phyloP scores from a whole-genome alignment of 768 basidiomycete genomes.

The Calocybe gangraenosa region DNA sequence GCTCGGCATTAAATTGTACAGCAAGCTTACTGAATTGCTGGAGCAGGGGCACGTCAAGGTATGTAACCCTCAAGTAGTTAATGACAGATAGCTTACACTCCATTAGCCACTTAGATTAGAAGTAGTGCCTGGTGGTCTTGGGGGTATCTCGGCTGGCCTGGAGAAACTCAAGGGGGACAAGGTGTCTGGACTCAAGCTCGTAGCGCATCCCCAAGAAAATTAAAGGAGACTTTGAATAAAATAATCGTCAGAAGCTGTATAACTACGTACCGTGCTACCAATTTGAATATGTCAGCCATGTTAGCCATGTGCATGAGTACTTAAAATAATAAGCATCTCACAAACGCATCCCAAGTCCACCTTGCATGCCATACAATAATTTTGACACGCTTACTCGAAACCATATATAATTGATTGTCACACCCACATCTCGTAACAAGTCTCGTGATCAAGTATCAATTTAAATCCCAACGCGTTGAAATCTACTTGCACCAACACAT shows the following conservation, averaged over 20 bases:
- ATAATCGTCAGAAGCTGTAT: too few relatives aligned
- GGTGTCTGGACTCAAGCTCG: conserved; percentile 41
- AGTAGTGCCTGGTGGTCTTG: conserved; percentile 36
- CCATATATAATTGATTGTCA: too few relatives aligned
- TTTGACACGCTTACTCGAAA: too few relatives aligned
- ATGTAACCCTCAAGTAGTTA: not conserved
- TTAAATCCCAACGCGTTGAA: not conserved
- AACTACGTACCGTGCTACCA: too few relatives aligned
- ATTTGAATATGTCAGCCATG: too few relatives aligned
- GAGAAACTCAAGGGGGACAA: conserved; percentile 28
- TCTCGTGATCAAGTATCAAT: not conserved
- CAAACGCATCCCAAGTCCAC: too few relatives aligned
- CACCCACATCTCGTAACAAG: not conserved
- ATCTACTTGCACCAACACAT: not conserved
- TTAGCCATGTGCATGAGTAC: too few relatives aligned
- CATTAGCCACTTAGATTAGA: conserved; percentile 36
- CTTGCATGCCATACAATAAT: too few relatives aligned
- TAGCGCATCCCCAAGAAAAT: conserved; percentile 34
- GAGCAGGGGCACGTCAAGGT: conserved; percentile 20
- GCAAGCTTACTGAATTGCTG: conserved; percentile 12
- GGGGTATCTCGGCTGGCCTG: conserved; percentile 32
- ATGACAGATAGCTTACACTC: not conserved
- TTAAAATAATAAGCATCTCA: too few relatives aligned
- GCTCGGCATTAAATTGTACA: conserved; percentile 13
- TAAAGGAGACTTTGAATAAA: too few relatives aligned